Base-by-base conservation (phyloP, 2,329 filamentous ascomycete species). In the Pseudogymnoascus sp. region DNA sequence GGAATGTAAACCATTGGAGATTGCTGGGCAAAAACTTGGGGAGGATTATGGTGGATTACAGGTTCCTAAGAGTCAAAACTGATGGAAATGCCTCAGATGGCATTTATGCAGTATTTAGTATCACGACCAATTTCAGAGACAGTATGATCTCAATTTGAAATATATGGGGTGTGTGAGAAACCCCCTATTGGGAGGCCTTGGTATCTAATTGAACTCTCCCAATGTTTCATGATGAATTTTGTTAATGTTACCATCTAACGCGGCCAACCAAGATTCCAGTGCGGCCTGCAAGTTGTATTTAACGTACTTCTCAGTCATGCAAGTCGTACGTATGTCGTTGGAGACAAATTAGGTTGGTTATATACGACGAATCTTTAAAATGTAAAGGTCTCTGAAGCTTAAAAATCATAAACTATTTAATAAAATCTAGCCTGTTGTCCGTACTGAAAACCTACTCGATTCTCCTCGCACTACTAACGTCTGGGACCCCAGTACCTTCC, bases 401-500 rank as follows among this genome's bases (percentile, higher is more conserved):
- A 10, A 44, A 44, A 44, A 21, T 44, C 38, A 44, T 44, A 40
- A 10, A 1, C 11, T 44, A 44, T 13, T 21, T 44, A 21, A 44
- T 21, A 2, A 44, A 13, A 44, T 7, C 21, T n/a, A 26, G 7
- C n/a, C 13, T 3, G 11, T 15, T 61, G 59, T 42, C 35, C n/a
- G 3, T n/a, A 15, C 9, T 61, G 9, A 61, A 61, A 33, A 59
- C 56, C 62, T 68, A 71, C 62, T 74, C 74, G 56, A 77, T 69
- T 61, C 71, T 71, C 60, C 65, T 65, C 7, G 74, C 75, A 17
- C 68, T 67, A 23, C 72, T 74, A 3, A 82, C 74, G 68, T 82
- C 80, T 5, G 78, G 76, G 0, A 83, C 82, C 0, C 83, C 83
- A 13, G 70, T 73, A 0, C 83, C 83, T 67, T 83, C 78, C 0